Evolutionary conservation across 371 early-diverging fungal species (phyloP).

Genomic region (Dichotomocladium elegans): DNA sequence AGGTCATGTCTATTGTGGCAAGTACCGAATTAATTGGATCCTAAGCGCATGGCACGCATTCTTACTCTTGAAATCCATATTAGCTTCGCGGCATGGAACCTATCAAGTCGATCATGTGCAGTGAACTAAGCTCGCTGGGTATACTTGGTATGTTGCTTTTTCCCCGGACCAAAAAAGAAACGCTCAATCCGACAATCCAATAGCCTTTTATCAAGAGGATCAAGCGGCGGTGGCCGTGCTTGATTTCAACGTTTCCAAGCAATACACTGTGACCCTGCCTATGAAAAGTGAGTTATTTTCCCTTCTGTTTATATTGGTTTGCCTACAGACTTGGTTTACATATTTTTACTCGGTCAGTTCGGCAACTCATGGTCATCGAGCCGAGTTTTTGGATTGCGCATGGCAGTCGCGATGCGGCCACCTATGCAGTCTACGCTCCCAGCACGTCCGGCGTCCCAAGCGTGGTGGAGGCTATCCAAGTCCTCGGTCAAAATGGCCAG

Average conservation of each 20-base stretch:
- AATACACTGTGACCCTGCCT: constrained; percentile 49
- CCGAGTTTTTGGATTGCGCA: constrained; percentile 55
- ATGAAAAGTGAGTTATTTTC: constrained; percentile 17
- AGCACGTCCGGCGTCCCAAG: constrained; percentile 17
- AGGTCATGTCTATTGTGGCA: constrained; percentile 51
- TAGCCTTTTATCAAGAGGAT: constrained; percentile 65
- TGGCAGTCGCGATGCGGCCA: constrained; percentile 46
- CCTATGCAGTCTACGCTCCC: constrained; percentile 37
- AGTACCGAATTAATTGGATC: background rate
- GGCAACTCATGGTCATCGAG: constrained; percentile 48
- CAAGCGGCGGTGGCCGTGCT: constrained; percentile 51
- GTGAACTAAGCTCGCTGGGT: constrained; percentile 36
- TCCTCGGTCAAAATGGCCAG: constrained; percentile 36
- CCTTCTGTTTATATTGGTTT: too few species aligned
- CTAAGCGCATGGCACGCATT: background rate
- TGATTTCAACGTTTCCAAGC: constrained; percentile 57
- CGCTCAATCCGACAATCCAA: too few species aligned
- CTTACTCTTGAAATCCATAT: background rate
- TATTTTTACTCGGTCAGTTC: constrained; percentile 14
- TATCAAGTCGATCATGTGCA: constrained; percentile 54
- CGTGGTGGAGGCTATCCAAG: constrained; percentile 31
- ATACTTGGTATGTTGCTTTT: constrained; percentile 24
- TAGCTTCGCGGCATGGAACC: constrained; percentile 51
- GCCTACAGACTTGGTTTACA: background rate
- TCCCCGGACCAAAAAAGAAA: too few species aligned